phyloP scores from a whole-genome alignment of 2,329 filamentous ascomycete genomes.

The Trichoderma atrobrunneum region DNA sequence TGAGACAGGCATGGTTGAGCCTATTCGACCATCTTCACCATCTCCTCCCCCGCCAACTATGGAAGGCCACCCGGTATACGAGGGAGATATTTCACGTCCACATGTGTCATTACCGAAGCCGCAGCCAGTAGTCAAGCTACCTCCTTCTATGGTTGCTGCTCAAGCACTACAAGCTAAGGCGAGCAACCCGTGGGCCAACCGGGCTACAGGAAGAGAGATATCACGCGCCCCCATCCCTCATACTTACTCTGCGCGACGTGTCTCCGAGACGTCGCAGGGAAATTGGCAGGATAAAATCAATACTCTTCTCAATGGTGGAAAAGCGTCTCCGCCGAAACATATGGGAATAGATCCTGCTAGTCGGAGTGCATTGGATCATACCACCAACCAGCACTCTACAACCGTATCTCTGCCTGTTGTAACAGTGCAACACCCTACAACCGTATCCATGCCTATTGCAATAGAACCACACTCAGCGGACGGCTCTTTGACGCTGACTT shows the following conservation, averaged over 20 bases:
- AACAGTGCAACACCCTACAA: slow-evolving; percentile 20
- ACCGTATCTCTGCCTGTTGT: slow-evolving; percentile 65
- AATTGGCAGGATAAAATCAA: slow-evolving; percentile 85
- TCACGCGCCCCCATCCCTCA: slow-evolving; percentile 26
- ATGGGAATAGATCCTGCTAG: slow-evolving; percentile 66
- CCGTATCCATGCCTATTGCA: slow-evolving; percentile 62
- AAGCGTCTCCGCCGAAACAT: slow-evolving; percentile 56
- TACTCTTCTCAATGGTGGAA: slow-evolving; percentile 67
- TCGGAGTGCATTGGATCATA: slow-evolving; percentile 62
- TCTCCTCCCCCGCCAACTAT: slow-evolving; percentile 71
- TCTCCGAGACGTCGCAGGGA: slow-evolving; percentile 38
- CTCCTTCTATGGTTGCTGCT: slow-evolving; percentile 47
- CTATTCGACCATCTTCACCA: slow-evolving; percentile 53
- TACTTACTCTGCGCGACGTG: slow-evolving; percentile 22
- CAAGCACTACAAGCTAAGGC: slow-evolving; percentile 28
- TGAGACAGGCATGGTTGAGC: slow-evolving; percentile 39
- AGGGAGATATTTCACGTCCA: slow-evolving; percentile 62
- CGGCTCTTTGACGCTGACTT: slow-evolving; percentile 48
- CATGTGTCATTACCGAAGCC: slow-evolving; percentile 68
- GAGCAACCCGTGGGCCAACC: slow-evolving; percentile 37
- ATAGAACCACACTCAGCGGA: slow-evolving; percentile 28
- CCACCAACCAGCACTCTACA: slow-evolving; percentile 48
- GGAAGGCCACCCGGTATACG: slow-evolving; percentile 69
- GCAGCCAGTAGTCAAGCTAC: slow-evolving; percentile 77
- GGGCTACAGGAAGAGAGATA: slow-evolving; percentile 33